These are phyloP conservation scores for Lipomyces chichibuensis DNA, from an alignment of 805 yeast genomes.

Conservation along the genomic window DNA sequence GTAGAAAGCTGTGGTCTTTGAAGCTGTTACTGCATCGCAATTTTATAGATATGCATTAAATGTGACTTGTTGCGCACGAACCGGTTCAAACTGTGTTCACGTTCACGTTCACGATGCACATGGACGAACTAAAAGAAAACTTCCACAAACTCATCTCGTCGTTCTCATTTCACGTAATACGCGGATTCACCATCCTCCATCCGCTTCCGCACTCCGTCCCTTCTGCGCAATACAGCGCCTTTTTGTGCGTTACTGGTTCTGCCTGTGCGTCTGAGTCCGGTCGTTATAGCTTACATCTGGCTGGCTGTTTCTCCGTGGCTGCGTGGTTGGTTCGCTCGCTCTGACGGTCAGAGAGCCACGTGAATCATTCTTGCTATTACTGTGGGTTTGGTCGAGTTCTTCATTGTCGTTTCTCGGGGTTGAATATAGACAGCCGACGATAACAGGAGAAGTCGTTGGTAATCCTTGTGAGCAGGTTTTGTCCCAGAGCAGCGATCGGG, in stretches of 20 bases:
- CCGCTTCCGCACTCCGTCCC: background rate
- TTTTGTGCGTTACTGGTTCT: conserved; percentile 1
- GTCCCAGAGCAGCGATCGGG: background rate
- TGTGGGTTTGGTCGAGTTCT: background rate
- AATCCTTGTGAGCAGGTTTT: background rate
- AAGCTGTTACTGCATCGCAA: background rate
- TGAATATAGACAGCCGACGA: background rate
- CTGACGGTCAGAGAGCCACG: background rate
- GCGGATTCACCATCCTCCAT: conserved; percentile 2
- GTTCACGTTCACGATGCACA: background rate
- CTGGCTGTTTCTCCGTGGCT: background rate
- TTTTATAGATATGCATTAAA: background rate
- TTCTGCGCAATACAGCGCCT: background rate
- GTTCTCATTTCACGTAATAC: background rate
- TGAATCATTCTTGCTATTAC: background rate
- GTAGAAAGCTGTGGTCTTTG: background rate
- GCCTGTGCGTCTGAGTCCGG: background rate
- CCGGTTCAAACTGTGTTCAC: background rate
- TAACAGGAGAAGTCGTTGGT: background rate
- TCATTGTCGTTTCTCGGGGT: background rate
- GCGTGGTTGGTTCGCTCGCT: background rate
- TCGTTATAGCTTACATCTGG: background rate
- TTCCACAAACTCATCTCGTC: background rate
- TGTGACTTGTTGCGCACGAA: background rate
- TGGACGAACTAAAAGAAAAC: background rate